Percentiles rank a stretch among this genome's conserved stretches.
phyloP scores from a whole-genome alignment of 1,284 basidiomycete genomes.

The Ustilago hordei region DNA sequence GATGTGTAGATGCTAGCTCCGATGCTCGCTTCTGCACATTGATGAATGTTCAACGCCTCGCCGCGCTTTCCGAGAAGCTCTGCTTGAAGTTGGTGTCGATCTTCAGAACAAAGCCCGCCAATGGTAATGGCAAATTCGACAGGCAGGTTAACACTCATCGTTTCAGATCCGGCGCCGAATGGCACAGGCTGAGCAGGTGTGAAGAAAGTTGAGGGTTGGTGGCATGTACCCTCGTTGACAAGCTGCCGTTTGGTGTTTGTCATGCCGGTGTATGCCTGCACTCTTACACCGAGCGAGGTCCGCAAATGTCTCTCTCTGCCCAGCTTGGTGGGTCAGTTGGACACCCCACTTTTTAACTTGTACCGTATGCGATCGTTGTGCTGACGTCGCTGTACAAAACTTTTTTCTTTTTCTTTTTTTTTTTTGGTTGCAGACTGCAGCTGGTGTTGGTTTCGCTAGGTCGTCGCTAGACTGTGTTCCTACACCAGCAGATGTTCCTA shows the following conservation, averaged over 20 bases:
- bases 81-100: background rate
- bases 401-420: background rate
- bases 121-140: background rate
- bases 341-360: background rate
- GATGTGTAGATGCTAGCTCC: background rate
- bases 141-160: background rate
- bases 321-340: no score
- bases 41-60: background rate
- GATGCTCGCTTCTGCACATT: background rate
- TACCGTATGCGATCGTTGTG: background rate
- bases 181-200: background rate
- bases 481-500: conserved; percentile 11
- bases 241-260: background rate
- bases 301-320: conserved; percentile 4
- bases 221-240: conserved; percentile 23
- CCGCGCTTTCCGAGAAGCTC: background rate
- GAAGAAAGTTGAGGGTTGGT: conserved; percentile 9
- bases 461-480: background rate
- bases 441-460: background rate
- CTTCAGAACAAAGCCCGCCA: background rate
- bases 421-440: background rate
- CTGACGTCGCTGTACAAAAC: conserved; percentile 2
- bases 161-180: background rate
- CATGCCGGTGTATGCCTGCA: conserved; percentile 2
- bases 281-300: background rate